phyloP scores from a whole-genome alignment of 179 eudicot species.

The Silene coronaria region DNA sequence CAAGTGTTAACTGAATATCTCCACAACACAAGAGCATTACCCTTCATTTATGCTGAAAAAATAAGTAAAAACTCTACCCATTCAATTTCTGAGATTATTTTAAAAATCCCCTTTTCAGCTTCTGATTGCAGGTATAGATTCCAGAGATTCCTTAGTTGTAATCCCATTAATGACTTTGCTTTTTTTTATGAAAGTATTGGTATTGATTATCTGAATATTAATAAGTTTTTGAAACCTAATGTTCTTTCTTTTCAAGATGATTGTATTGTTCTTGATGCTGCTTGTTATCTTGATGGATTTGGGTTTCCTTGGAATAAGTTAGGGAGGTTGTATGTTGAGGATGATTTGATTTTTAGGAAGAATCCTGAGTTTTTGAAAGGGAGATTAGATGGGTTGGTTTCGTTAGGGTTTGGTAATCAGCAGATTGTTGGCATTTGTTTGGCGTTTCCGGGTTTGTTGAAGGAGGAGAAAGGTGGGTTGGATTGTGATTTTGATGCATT shows the following conservation, averaged over 20 bases:
- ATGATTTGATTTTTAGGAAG: slow-evolving; percentile 39
- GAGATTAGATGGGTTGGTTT: slow-evolving; percentile 37
- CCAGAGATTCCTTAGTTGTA: slow-evolving; percentile 53
- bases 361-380: slow-evolving; percentile 27
- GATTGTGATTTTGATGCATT: slow-evolving; percentile 31
- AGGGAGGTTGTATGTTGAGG: slow-evolving; percentile 49
- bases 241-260: slow-evolving; percentile 50
- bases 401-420: slow-evolving; percentile 41
- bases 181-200: slow-evolving; percentile 84
- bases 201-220: slow-evolving; percentile 33
- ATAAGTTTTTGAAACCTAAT: slow-evolving; percentile 32
- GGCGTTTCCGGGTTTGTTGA: slow-evolving; percentile 50
- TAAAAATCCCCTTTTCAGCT: slow-evolving; percentile 35
- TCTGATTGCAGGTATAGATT: slow-evolving; percentile 31
- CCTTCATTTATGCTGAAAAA: slow-evolving; percentile 51
- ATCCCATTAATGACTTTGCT: slow-evolving; percentile 66
- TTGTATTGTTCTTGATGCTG: slow-evolving; percentile 40
- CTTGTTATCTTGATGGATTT: slow-evolving; percentile 46
- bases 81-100: slow-evolving; percentile 32
- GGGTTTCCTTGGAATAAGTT: slow-evolving; percentile 79
- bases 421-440: slow-evolving; percentile 50
- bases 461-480: slow-evolving; percentile 21
- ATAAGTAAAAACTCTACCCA: slow-evolving; percentile 40
- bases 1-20: slow-evolving; percentile 56
- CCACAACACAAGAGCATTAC: slow-evolving; percentile 50